Conservation (phyloP, 371 early-diverging fungal species). For the Mortierella sp. region DNA sequence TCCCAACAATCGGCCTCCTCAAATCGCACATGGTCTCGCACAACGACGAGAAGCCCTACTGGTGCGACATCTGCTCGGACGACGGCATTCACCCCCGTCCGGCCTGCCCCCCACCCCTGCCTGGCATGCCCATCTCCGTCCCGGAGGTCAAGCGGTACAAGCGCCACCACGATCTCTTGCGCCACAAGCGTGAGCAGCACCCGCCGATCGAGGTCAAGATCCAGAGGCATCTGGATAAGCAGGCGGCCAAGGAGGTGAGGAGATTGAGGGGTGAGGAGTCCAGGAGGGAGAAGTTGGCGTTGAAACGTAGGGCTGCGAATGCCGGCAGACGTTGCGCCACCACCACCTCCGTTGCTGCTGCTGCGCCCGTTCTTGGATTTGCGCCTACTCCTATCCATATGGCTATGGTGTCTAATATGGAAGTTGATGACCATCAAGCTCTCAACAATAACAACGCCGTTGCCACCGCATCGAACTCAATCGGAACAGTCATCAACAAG, state of each 20-base stretch:
- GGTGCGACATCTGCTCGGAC: slow-evolving; percentile 37
- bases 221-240: slow-evolving; percentile 12
- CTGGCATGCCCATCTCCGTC: not conserved
- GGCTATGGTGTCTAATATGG: too few relatives aligned
- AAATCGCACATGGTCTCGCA: slow-evolving; percentile 49
- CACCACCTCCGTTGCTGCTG: too few relatives aligned
- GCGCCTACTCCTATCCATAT: too few relatives aligned
- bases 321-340: too few relatives aligned
- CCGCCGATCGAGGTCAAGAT: slow-evolving; percentile 29
- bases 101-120: not conserved
- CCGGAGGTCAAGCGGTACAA: slow-evolving; percentile 47
- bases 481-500: too few relatives aligned
- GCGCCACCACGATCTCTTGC: slow-evolving; percentile 45
- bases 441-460: too few relatives aligned
- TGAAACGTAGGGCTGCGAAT: too few relatives aligned
- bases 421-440: too few relatives aligned
- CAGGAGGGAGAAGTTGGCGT: not conserved
- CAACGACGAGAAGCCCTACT: slow-evolving; percentile 25
- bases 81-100: slow-evolving; percentile 27
- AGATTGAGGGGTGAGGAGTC: not conserved
- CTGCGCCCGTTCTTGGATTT: too few relatives aligned
- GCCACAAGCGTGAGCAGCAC: slow-evolving; percentile 54
- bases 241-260: slow-evolving; percentile 8
- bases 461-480: not conserved
- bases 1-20: slow-evolving; percentile 24